Percentiles rank a stretch among this genome's conserved stretches.
phyloP scores from a whole-genome alignment of 192 early-diverging fungal genomes.

The Anaeromyces robustus region DNA sequence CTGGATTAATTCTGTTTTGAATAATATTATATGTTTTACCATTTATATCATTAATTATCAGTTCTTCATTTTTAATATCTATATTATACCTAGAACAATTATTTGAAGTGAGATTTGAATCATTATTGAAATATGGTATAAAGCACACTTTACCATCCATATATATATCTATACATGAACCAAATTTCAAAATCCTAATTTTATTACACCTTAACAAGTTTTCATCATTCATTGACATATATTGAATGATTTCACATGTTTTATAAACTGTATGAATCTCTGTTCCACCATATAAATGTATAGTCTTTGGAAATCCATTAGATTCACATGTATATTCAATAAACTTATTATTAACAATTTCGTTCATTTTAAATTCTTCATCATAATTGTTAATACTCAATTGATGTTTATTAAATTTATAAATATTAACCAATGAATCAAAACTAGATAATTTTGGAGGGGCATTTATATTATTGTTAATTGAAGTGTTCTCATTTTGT shows the following conservation, averaged over 20 bases:
- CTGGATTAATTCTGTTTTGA: neutral
- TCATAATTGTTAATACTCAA: neutral
- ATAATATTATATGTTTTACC: neutral
- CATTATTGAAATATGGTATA: neutral
- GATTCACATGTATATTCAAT: neutral
- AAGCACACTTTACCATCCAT: neutral
- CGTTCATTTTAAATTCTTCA: neutral
- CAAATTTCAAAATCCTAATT: neutral
- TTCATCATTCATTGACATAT: neutral
- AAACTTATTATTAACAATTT: neutral
- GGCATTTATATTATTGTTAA: neutral
- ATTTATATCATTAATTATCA: neutral
- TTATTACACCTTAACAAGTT: neutral
- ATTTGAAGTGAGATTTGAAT: neutral
- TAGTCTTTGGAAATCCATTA: neutral
- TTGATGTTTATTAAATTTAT: neutral
- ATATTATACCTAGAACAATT: neutral
- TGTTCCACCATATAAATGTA: neutral
- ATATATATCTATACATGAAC: neutral
- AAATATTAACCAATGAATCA: neutral
- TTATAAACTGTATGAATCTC: neutral
- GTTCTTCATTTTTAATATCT: neutral
- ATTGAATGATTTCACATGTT: neutral
- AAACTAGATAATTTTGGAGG: neutral
- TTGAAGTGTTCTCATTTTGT: neutral